Conservation (phyloP, 257 asterid species). For the Solanum appendiculatum region DNA sequence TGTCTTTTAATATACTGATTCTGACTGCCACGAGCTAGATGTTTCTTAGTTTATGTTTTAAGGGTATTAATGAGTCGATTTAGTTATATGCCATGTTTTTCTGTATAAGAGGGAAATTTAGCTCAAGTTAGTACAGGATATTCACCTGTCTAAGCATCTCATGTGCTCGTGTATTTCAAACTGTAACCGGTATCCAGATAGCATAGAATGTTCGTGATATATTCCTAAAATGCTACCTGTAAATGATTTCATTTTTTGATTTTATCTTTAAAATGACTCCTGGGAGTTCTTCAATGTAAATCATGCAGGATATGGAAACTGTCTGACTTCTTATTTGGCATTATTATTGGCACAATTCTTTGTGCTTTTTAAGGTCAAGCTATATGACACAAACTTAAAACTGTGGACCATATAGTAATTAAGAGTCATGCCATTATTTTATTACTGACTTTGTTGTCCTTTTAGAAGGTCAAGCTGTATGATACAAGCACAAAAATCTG, state of each 20-base stretch:
- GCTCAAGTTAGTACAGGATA: background rate
- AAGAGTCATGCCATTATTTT: background rate
- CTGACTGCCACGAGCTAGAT: background rate
- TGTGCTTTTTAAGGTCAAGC: background rate
- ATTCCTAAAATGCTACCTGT: background rate
- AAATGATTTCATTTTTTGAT: background rate
- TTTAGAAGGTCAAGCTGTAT: background rate
- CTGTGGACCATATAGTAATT: background rate
- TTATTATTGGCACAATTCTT: background rate
- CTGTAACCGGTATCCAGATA: background rate
- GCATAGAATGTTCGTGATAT: background rate
- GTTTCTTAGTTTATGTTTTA: background rate
- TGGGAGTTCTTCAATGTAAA: background rate
- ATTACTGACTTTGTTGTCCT: background rate
- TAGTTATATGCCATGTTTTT: background rate
- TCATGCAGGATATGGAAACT: background rate
- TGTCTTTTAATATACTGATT: background rate
- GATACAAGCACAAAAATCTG: background rate
- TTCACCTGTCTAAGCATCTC: background rate
- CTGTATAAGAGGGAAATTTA: background rate
- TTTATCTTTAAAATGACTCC: background rate
- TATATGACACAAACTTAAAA: background rate
- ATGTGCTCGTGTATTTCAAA: background rate
- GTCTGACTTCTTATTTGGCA: background rate
- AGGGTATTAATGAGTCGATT: background rate